Percentiles rank a stretch among this genome's conserved stretches.
These are phyloP conservation scores for Aureobasidium sp. DNA, from an alignment of 2,329 filamentous ascomycete species.

Conservation along the genomic window DNA sequence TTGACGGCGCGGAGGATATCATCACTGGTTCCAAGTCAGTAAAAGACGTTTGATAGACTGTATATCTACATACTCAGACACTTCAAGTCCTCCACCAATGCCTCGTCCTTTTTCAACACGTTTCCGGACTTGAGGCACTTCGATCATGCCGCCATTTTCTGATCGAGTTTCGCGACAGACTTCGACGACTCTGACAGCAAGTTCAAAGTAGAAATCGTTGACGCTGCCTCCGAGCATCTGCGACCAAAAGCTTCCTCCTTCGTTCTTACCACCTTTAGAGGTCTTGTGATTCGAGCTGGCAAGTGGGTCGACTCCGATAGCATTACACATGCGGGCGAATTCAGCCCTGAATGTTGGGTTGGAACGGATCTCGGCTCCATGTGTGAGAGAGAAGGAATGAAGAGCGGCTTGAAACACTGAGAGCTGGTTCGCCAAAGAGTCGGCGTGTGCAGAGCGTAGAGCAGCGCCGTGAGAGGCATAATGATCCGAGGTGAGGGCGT, in stretches of 20 bases:
- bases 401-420: conserved; percentile 92
- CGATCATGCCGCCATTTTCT: conserved; percentile 89
- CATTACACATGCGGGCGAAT: conserved; percentile 96
- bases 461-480: conserved; percentile 84
- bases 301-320: conserved; percentile 91
- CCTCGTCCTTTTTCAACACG: conserved; percentile 63
- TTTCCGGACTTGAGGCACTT: conserved; percentile 70
- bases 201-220: conserved; percentile 97
- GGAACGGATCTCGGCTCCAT: conserved; percentile 91
- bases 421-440: conserved; percentile 83
- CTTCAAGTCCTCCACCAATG: conserved; percentile 68
- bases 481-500: conserved; percentile 73
- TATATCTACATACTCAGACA: conserved; percentile 58
- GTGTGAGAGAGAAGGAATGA: conserved; percentile 89
- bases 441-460: conserved; percentile 75
- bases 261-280: conserved; percentile 33
- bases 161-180: conserved; percentile 76
- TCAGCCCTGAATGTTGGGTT: conserved; percentile 92
- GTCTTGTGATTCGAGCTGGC: conserved; percentile 42
- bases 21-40: conserved; percentile 45
- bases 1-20: conserved; percentile 85
- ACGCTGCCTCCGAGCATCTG: conserved; percentile 85
- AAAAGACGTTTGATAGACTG: neutral
- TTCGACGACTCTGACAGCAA: conserved; percentile 91
- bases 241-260: conserved; percentile 70